Conservation (phyloP, 805 yeast species). For the Saccharomyces mikatae region DNA sequence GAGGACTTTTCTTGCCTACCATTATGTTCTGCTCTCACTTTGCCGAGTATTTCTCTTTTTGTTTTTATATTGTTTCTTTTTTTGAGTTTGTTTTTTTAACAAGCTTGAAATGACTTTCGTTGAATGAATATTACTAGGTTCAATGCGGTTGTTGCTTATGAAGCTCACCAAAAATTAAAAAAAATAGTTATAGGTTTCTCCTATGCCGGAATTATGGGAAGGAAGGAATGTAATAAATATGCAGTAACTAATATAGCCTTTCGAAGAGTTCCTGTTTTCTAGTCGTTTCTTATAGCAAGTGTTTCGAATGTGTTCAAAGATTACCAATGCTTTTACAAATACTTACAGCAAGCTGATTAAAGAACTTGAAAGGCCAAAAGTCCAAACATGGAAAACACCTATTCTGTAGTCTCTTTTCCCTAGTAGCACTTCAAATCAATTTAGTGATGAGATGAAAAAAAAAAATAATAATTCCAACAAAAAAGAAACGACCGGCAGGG, state of each 20-base stretch:
- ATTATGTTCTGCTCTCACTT: not conserved
- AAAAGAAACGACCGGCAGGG: not conserved
- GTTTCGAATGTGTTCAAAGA: not conserved
- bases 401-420: not conserved
- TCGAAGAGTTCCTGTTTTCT: not conserved
- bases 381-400: not conserved
- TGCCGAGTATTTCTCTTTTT: not conserved
- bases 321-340: not conserved
- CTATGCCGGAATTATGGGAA: not conserved
- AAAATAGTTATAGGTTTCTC: not conserved
- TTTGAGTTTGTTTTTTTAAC: not conserved
- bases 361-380: not conserved
- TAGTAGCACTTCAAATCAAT: not conserved
- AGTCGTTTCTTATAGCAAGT: not conserved
- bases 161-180: not conserved
- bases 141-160: too few relatives aligned
- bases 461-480: not conserved
- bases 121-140: not conserved
- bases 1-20: slow-evolving; percentile 22
- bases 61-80: not conserved
- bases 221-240: not conserved
- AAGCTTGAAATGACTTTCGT: not conserved
- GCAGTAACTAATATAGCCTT: not conserved
- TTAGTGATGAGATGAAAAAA: not conserved
- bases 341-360: not conserved